phyloP scores from a whole-genome alignment of 441 rosid species.

The Omphalea diandra region DNA sequence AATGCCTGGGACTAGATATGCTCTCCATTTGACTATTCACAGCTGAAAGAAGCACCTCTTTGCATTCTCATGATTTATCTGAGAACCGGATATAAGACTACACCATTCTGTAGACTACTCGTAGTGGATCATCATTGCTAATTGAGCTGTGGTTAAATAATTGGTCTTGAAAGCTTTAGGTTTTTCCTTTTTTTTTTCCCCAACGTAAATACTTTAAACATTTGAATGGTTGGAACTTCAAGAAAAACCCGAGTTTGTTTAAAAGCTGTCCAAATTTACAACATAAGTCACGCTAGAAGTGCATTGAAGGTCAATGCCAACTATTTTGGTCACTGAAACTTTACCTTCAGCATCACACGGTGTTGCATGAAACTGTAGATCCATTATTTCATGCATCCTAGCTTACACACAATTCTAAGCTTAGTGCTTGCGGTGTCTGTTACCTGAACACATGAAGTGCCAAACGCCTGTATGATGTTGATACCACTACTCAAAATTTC shows the following conservation, averaged over 20 bases:
- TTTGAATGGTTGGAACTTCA: neutral
- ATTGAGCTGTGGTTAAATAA: neutral
- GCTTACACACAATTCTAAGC: neutral
- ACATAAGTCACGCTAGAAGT: neutral
- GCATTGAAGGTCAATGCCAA: neutral
- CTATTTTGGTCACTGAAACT: neutral
- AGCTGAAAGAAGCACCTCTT: no score
- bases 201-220: neutral
- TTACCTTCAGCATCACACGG: neutral
- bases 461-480: neutral
- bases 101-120: neutral
- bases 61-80: neutral
- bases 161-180: constrained; percentile 2
- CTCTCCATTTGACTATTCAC: no score
- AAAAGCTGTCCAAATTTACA: constrained; percentile 6
- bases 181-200: neutral
- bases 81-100: neutral
- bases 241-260: neutral
- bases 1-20: no score
- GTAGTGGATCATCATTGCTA: neutral
- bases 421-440: neutral
- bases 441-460: neutral
- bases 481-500: neutral
- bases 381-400: neutral
- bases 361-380: neutral